These are phyloP conservation scores for Russula compacta DNA, from an alignment of 768 basidiomycete species.

Conservation along the genomic window DNA sequence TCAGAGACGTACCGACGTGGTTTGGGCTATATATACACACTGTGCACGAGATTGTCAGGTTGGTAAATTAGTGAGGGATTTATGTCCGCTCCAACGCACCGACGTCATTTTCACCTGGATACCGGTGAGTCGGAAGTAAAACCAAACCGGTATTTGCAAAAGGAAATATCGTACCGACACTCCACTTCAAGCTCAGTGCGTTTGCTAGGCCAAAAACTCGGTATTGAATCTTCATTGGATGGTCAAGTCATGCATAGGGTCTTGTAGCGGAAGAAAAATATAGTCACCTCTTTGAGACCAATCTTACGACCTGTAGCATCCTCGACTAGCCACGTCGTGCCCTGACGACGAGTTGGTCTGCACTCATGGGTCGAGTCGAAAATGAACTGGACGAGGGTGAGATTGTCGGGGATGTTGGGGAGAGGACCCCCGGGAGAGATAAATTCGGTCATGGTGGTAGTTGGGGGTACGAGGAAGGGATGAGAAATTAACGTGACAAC, in stretches of 20 bases:
- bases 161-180: conserved; percentile 26
- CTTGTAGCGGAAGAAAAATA: neutral
- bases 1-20: conserved; percentile 23
- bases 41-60: neutral
- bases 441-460: conserved; percentile 16
- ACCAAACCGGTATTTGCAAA: neutral
- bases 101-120: conserved; percentile 32
- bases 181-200: conserved; percentile 28
- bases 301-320: conserved; percentile 31
- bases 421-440: conserved; percentile 2
- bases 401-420: conserved; percentile 20
- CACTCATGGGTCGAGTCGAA: conserved; percentile 19
- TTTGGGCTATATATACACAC: conserved; percentile 24
- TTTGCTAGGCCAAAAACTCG: conserved; percentile 34
- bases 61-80: too few relatives aligned
- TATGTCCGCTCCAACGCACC: conserved; percentile 24
- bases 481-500: too few relatives aligned
- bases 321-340: conserved; percentile 35
- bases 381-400: conserved; percentile 23
- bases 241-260: neutral
- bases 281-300: conserved; percentile 31
- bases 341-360: conserved; percentile 7
- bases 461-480: too few relatives aligned
- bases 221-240: conserved; percentile 26
- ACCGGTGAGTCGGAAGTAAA: neutral